These are phyloP conservation scores for Pleodorina starrii DNA, from an alignment of 139 green algal genomes.

Conservation along the genomic window DNA sequence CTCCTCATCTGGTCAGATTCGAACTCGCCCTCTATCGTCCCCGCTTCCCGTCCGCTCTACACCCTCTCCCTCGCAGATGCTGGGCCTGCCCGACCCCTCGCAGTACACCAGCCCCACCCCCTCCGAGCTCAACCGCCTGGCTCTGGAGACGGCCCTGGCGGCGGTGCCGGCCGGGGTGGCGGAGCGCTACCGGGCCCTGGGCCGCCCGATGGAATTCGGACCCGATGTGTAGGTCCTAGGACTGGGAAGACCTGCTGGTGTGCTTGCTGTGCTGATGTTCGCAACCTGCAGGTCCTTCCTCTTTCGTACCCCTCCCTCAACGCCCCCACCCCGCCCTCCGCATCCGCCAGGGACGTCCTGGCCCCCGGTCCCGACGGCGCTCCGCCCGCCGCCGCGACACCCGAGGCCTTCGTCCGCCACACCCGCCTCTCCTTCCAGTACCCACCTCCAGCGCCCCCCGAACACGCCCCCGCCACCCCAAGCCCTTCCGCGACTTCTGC, in stretches of 20 bases:
- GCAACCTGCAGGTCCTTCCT: not conserved
- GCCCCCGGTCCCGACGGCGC: not conserved
- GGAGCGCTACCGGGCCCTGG: not conserved
- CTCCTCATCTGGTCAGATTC: not conserved
- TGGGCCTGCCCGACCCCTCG: slow-evolving; percentile 4
- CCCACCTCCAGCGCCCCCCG: too few relatives aligned
- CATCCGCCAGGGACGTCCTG: not conserved
- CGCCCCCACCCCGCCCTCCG: not conserved
- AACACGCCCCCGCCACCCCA: not conserved
- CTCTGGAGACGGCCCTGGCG: slow-evolving; percentile 16
- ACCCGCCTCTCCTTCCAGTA: not conserved
- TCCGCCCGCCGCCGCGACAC: not conserved
- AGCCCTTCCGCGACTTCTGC: not conserved
- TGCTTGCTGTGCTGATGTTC: not conserved
- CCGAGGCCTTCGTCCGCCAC: not conserved
- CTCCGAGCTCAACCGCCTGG: not conserved
- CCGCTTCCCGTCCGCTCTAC: not conserved
- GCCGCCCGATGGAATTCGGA: slow-evolving; percentile 7
- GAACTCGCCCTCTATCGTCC: not conserved
- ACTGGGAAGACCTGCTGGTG: not conserved
- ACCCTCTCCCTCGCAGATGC: not conserved
- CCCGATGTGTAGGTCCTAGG: not conserved
- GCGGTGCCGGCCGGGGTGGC: not conserved
- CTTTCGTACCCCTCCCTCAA: not conserved
- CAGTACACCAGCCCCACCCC: not conserved